phyloP scores from a whole-genome alignment of 139 green algal genomes.

The Mesostigma viride region DNA sequence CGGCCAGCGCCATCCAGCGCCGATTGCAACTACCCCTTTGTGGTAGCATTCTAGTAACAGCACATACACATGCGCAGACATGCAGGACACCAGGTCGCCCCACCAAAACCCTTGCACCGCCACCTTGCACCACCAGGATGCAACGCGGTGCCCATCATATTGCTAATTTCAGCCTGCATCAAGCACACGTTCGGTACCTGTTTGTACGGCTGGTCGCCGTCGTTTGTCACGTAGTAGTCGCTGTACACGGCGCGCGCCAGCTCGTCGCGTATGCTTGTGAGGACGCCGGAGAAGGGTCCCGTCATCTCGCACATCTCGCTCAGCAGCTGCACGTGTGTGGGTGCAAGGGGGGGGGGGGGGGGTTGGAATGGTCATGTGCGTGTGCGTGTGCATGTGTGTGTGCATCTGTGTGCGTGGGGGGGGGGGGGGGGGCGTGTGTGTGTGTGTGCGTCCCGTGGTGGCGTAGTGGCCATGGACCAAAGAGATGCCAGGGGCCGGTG shows the following conservation, averaged over 20 bases:
- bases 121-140: not conserved
- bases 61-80: too few relatives aligned
- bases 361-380: too few relatives aligned
- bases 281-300: conserved; percentile 10
- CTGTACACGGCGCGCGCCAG: conserved; percentile 18
- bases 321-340: conserved; percentile 1
- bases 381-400: too few relatives aligned
- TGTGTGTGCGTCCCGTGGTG: too few relatives aligned
- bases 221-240: conserved; percentile 11
- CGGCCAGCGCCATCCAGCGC: too few relatives aligned
- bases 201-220: conserved; percentile 13
- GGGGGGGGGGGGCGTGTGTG: too few relatives aligned
- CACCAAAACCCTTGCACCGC: not conserved
- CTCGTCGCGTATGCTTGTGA: conserved; percentile 12
- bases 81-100: not conserved
- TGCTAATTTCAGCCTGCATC: not conserved
- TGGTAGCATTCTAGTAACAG: too few relatives aligned
- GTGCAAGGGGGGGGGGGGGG: not conserved
- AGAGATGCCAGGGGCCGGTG: too few relatives aligned
- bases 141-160: not conserved
- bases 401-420: too few relatives aligned
- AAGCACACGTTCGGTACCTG: not conserved
- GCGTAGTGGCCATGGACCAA: too few relatives aligned
- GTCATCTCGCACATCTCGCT: conserved; percentile 10
- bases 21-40: too few relatives aligned